Conservation (phyloP, 225 moss, liverwort and hornwort species). For the Sphagnum contortum region DNA sequence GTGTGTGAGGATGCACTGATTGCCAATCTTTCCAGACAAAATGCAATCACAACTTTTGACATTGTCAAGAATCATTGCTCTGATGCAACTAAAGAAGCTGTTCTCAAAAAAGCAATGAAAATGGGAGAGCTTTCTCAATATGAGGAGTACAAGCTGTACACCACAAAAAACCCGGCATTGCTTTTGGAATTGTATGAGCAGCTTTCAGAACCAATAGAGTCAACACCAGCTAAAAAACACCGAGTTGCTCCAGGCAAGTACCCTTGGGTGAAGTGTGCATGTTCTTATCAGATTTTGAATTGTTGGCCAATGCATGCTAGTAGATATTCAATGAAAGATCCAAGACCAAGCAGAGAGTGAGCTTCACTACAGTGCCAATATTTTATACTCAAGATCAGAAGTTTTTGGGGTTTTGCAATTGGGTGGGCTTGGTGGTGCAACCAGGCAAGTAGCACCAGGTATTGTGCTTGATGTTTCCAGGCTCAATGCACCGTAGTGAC, state of each 20-base stretch:
- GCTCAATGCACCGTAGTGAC: too few species aligned
- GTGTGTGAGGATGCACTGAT: slow-evolving; percentile 45
- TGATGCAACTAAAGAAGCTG: slow-evolving; percentile 30
- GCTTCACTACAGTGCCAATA: too few species aligned
- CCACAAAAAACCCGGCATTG: slow-evolving; percentile 50
- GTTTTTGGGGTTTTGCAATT: too few species aligned
- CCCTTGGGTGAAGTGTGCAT: background rate
- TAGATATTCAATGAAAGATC: too few species aligned
- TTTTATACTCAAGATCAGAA: too few species aligned
- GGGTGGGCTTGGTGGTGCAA: too few species aligned
- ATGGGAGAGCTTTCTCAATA: slow-evolving; percentile 54
- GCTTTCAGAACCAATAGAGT: slow-evolving; percentile 46
- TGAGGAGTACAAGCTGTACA: slow-evolving; percentile 52
- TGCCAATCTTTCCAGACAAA: slow-evolving; percentile 47
- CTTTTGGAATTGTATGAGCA: slow-evolving; percentile 55
- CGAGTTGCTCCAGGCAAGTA: slow-evolving; percentile 38
- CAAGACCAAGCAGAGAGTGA: too few species aligned
- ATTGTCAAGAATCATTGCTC: slow-evolving; percentile 53
- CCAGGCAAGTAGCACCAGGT: too few species aligned
- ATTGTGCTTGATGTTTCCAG: too few species aligned
- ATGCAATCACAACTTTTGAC: slow-evolving; percentile 51
- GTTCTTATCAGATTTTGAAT: too few species aligned
- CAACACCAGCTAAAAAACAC: slow-evolving; percentile 47
- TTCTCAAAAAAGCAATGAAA: slow-evolving; percentile 45
- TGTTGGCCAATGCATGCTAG: too few species aligned